Conservation (phyloP, 1,284 basidiomycete genomes). For the Schizophyllum commune region DNA sequence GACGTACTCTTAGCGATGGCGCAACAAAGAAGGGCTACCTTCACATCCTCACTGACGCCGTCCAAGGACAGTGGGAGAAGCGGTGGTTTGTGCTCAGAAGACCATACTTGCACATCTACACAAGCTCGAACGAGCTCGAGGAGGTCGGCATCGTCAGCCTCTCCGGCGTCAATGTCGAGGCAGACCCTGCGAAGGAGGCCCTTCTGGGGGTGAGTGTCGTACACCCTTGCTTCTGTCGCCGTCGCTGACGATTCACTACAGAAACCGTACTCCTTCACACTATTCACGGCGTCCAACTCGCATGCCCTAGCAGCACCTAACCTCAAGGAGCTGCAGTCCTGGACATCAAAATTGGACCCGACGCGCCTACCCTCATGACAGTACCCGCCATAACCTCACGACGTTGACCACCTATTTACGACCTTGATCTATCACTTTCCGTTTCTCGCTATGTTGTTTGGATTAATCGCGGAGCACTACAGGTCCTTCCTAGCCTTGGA, state of each 20-base stretch:
- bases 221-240: conserved; percentile 1
- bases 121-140: conserved; percentile 73
- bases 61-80: conserved; percentile 74
- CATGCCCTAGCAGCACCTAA: conserved; percentile 79
- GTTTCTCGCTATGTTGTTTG: not conserved
- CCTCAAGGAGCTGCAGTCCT: conserved; percentile 74
- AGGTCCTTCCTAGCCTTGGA: not conserved
- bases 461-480: not conserved
- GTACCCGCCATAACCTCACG: not conserved
- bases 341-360: conserved; percentile 77
- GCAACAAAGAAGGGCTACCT: conserved; percentile 82
- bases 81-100: conserved; percentile 86
- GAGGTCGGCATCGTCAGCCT: conserved; percentile 84
- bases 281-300: conserved; percentile 86
- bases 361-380: conserved; percentile 48
- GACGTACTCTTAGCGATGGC: conserved; percentile 48
- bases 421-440: not conserved
- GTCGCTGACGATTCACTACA: conserved; percentile 23
- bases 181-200: conserved; percentile 79
- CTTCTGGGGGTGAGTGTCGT: conserved; percentile 69
- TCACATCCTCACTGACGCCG: conserved; percentile 72
- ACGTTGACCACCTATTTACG: not conserved
- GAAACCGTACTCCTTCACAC: conserved; percentile 80
- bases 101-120: conserved; percentile 87
- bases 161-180: conserved; percentile 77